phyloP scores from a whole-genome alignment of 1,139 yeast species.

The Geotrichum candidum region DNA sequence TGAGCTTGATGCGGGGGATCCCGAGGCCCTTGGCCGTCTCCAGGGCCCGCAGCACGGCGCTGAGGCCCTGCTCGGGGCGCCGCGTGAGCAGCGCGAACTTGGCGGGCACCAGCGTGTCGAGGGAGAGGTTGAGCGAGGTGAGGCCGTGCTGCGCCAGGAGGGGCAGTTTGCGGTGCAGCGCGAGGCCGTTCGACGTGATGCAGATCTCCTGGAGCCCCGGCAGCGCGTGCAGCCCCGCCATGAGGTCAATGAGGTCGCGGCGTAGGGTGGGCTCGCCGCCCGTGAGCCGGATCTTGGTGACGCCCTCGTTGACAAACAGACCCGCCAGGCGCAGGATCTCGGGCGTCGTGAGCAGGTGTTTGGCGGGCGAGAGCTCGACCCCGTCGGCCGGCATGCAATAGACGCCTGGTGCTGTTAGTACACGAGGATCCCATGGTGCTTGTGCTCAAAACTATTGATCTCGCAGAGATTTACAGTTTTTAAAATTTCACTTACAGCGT shows the following conservation, averaged over 20 bases:
- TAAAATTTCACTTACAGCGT: conserved; percentile 32
- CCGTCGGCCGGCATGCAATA: conserved; percentile 55
- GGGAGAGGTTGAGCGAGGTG: conserved; percentile 42
- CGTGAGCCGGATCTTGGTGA: conserved; percentile 44
- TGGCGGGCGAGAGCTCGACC: conserved; percentile 41
- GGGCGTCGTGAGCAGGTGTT: conserved; percentile 37
- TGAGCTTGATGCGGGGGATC: conserved; percentile 43
- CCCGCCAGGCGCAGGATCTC: conserved; percentile 42
- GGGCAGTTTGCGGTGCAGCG: conserved; percentile 43
- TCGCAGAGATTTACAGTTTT: background rate
- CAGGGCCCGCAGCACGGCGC: conserved; percentile 40
- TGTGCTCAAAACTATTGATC: no score
- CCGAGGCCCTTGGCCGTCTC: conserved; percentile 41
- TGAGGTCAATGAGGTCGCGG: conserved; percentile 42
- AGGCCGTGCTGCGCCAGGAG: conserved; percentile 38
- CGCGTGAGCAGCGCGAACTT: conserved; percentile 45
- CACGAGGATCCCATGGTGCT: no score
- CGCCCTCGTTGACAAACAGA: conserved; percentile 44
- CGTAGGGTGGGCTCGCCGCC: conserved; percentile 54
- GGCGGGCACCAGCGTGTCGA: conserved; percentile 47
- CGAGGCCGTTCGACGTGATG: conserved; percentile 47
- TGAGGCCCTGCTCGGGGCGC: conserved; percentile 39
- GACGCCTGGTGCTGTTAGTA: conserved; percentile 19
- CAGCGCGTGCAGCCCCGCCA: conserved; percentile 35
- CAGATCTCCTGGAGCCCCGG: conserved; percentile 43